A percentile compares a stretch with the other conserved stretches of the same genome.
phyloP scores from a whole-genome alignment of 257 asterid species.

The Solanum tarapatanum region DNA sequence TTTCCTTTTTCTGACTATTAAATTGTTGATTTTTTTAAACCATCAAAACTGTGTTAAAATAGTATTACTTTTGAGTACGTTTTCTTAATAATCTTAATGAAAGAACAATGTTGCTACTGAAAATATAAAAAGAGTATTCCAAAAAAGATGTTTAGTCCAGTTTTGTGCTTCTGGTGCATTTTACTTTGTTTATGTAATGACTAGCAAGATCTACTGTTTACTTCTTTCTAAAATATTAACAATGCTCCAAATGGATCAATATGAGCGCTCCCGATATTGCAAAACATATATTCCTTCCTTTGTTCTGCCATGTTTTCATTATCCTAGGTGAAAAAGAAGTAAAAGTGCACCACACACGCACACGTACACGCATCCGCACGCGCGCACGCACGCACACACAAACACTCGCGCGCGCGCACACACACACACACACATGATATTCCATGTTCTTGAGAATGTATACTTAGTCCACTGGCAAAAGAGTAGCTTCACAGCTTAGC shows the following conservation, averaged over 20 bases:
- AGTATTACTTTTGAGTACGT: not conserved
- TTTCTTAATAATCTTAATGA: not conserved
- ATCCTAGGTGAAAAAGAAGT: not conserved
- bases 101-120: not conserved
- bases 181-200: not conserved
- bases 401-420: not conserved
- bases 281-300: not conserved
- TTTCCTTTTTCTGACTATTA: not conserved
- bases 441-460: not conserved
- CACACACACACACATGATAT: not conserved
- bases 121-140: not conserved
- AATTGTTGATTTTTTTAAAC: not conserved
- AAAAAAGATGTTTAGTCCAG: not conserved
- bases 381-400: no score
- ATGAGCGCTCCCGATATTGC: not conserved
- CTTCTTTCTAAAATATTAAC: not conserved
- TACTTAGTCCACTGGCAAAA: not conserved
- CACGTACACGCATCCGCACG: no score
- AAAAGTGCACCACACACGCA: not conserved
- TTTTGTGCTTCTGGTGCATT: not conserved
- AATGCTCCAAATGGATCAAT: not conserved
- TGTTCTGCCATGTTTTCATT: not conserved
- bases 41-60: not conserved
- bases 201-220: not conserved
- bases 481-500: not conserved